A percentile compares a stretch with the other conserved stretches of the same genome.
Conservation (phyloP, 1,284 basidiomycete species). For the Papiliotrema terrestris region DNA sequence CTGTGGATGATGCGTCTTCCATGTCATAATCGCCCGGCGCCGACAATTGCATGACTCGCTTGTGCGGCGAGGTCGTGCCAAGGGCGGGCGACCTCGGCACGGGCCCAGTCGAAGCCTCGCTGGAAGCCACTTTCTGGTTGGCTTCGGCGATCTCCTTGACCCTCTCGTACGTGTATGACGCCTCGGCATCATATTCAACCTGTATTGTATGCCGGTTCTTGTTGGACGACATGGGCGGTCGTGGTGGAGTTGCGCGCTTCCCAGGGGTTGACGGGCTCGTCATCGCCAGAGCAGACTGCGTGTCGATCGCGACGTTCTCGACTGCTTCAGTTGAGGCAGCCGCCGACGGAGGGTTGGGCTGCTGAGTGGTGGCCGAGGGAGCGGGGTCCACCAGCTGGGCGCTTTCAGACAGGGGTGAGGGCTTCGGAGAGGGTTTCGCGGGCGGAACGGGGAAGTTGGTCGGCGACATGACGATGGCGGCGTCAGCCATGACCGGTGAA, state of each 20-base stretch:
- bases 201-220: constrained; percentile 79
- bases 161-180: constrained; percentile 26
- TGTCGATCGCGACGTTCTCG: constrained; percentile 11
- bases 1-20: constrained; percentile 24
- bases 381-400: constrained; percentile 5
- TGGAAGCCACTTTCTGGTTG: constrained; percentile 7
- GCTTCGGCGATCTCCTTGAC: constrained; percentile 20
- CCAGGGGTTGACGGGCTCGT: not conserved
- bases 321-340: constrained; percentile 11
- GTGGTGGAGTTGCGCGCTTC: not conserved
- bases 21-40: constrained; percentile 24
- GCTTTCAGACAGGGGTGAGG: too few relatives aligned
- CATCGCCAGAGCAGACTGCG: not conserved
- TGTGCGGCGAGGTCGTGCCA: not conserved
- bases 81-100: not conserved
- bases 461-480: constrained; percentile 14
- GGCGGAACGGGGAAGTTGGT: constrained; percentile 9
- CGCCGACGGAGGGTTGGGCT: not conserved
- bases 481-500: constrained; percentile 9
- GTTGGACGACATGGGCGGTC: constrained; percentile 39
- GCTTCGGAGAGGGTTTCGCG: not conserved
- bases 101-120: not conserved
- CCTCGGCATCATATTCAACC: constrained; percentile 69
- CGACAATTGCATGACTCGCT: constrained; percentile 7
- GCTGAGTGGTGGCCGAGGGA: not conserved